Evolutionary conservation across 192 early-diverging fungal genomes (phyloP), one percentile per base, ranked within the genome.

Genomic region (Phycomyces nitens): DNA sequence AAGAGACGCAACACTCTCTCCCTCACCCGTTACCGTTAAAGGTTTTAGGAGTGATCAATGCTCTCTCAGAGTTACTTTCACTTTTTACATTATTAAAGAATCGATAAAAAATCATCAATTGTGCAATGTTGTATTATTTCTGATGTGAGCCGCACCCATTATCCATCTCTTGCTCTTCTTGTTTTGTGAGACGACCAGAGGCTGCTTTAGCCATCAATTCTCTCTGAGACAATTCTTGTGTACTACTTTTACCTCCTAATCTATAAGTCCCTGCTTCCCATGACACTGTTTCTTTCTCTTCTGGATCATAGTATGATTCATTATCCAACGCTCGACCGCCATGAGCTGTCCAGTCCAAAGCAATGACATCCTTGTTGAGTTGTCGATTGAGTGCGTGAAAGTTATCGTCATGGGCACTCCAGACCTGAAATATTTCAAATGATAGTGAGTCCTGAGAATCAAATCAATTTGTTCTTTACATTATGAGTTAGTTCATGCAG

Each of bases 1-100:
- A 85, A 83, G 77, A 82, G 92, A 64, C 86, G 94, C 81, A 97
- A 98, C 89, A 98, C 96, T 54, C 87, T 97, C 67, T 94, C 92
- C 68, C 89, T 96, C 69, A 86, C 86, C 68, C 86, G 94, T 69
- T 96, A 94, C 89, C 88, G 93, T 77, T 96, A 94, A 91, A 53
- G 44, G 18, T 47, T 7, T 34, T 34, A 7, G 7, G 29, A 34
- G 29, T 34, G 29, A 34, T 34, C 29, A 7, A 34, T 5, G 7
- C 2, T 34, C 29, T 34, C 29, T 7, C 29, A 34, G 29, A 2
- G 2, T 34, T 34, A 5, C 7, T 34, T 34, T 34, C 29, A 34
- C 7, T 7, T 34, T 34, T 34, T 34, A 34, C 29, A 34, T 34
- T 34, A 34, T 34, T 34, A 34, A 34, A 34, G 7, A 34, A 34